Conservation (phyloP, 305 asterid genomes). For the Euphrasia arctica region DNA sequence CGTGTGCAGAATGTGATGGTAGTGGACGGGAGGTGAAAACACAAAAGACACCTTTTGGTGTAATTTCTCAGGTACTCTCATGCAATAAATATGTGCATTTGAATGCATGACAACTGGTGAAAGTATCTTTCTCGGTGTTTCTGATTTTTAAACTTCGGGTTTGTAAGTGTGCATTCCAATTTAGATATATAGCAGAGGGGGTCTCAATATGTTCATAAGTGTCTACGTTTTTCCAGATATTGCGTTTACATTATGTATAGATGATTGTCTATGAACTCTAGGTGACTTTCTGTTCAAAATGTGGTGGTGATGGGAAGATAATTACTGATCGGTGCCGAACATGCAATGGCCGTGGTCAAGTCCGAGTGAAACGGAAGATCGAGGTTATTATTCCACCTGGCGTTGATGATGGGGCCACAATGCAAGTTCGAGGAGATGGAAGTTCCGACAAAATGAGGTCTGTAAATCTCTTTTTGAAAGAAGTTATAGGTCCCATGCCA, state of each 20-base stretch:
- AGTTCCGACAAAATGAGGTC: constrained; percentile 77
- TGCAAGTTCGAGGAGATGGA: constrained; percentile 89
- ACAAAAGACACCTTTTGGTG: constrained; percentile 84
- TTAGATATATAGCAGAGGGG: not conserved
- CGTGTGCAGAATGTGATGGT: constrained; percentile 79
- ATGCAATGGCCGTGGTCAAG: constrained; percentile 74
- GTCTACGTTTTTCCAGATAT: constrained; percentile 14
- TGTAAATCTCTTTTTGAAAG: constrained; percentile 18
- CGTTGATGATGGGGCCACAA: constrained; percentile 65
- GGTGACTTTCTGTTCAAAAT: constrained; percentile 86
- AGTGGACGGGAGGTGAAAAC: constrained; percentile 71
- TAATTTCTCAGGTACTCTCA: constrained; percentile 81
- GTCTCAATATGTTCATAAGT: constrained; percentile 6
- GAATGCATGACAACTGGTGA: constrained; percentile 18
- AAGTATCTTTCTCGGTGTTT: constrained; percentile 1
- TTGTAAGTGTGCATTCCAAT: too few relatives aligned
- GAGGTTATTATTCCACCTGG: constrained; percentile 85
- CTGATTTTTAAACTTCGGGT: constrained; percentile 7
- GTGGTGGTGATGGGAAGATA: constrained; percentile 84
- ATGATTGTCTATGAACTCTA: constrained; percentile 52
- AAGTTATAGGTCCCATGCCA: constrained; percentile 19
- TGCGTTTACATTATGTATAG: constrained; percentile 44
- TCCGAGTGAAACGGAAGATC: constrained; percentile 58
- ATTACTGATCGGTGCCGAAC: constrained; percentile 69
- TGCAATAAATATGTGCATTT: constrained; percentile 18